Base-by-base conservation (phyloP, 2,329 filamentous ascomycete species). In the Xylaria sp. region DNA sequence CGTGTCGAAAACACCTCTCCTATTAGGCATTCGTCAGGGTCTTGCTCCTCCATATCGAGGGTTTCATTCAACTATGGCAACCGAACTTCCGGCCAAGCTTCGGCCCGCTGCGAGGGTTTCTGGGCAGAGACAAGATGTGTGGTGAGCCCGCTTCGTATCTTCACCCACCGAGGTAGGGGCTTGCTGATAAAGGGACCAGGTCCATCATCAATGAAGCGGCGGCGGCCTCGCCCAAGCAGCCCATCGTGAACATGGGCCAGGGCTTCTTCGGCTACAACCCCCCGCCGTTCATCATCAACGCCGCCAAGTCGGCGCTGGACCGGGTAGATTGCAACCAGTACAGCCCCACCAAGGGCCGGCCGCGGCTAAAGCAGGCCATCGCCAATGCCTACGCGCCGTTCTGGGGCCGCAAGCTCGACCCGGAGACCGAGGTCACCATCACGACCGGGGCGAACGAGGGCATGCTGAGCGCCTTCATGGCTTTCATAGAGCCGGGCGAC, bases 281-380 rank as follows among this genome's bases (percentile, higher is more conserved):
- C 52, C 93, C 93, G 7, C 74, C 87, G 34, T 97, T 96, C 73
- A 91, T 97, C 61, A 79, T 97, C 61, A 84, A 96, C 65, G 94
- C 94, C 39, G 94, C 94, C 47, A 97, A 96, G 74, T 79, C 88
- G 38, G 92, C 93, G 38, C 82, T 99, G 47, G 88, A 96, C 69
- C 83, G 86, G 47, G 93, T 99, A 19, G 94, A 97, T 63, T 97
- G 93, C 82, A 99, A 99, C 74, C 94, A 99, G 79, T 99, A 99
- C 80, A 93, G 92, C 19, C 94, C 92, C 2, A 97, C 94, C 18
- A 94, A 92, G 80, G 94, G 94, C 56, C 87, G 93, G 6, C 93
- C 94, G 39, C 84, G 93, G 50, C 81, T 99, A 68, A 93, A 88
- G 81, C 91, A 97, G 78, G 94, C 94, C 47, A 87, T 99, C 66